A percentile compares a stretch with the other conserved stretches of the same genome.
phyloP scores from a whole-genome alignment of 169 alveolate species.

The Plasmodium ovale region DNA sequence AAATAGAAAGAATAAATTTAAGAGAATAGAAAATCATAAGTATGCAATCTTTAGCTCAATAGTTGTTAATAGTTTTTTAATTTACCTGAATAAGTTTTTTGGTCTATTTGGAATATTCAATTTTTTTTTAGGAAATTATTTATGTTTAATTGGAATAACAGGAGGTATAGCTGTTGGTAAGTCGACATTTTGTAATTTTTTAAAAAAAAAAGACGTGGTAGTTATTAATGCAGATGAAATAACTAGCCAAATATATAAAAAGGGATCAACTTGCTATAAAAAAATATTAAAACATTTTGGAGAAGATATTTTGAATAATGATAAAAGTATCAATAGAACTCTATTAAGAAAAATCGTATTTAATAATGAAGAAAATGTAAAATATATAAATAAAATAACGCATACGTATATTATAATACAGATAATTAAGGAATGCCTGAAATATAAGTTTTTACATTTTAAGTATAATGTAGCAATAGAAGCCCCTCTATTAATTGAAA shows the following conservation, averaged over 20 bases:
- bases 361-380: constrained; percentile 80
- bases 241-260: constrained; percentile 77
- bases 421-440: constrained; percentile 82
- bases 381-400: constrained; percentile 80
- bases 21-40: constrained; percentile 64
- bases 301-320: constrained; percentile 78
- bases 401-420: constrained; percentile 82
- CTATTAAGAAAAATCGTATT: constrained; percentile 83
- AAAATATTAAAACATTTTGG: constrained; percentile 83
- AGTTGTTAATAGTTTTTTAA: constrained; percentile 74
- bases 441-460: constrained; percentile 78
- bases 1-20: constrained; percentile 74
- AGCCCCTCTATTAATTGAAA: constrained; percentile 84
- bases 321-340: constrained; percentile 82
- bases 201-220: constrained; percentile 81
- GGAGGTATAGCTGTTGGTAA: constrained; percentile 88
- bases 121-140: constrained; percentile 76
- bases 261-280: constrained; percentile 82
- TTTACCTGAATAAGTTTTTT: constrained; percentile 43
- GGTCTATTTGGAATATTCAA: constrained; percentile 76
- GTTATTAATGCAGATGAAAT: constrained; percentile 74
- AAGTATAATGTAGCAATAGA: constrained; percentile 81
- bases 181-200: constrained; percentile 82
- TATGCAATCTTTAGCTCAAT: constrained; percentile 46
- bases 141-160: constrained; percentile 85